Conservation (phyloP, 192 early-diverging fungal genomes). For the Piromyces finnis region DNA sequence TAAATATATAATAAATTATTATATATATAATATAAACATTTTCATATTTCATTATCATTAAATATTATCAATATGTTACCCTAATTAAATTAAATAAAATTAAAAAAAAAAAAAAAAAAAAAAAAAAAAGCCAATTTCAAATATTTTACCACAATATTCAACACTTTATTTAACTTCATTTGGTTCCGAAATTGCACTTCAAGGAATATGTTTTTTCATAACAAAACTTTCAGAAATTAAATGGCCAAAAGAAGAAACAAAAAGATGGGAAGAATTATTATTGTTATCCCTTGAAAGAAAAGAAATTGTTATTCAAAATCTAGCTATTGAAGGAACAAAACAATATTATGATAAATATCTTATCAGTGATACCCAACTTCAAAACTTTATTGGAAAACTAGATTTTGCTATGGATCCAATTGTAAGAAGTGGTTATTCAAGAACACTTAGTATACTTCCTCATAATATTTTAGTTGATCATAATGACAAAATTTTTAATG, state of each 20-base stretch:
- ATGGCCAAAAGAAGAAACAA: constrained; percentile 10
- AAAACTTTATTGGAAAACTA: not conserved
- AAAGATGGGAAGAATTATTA: constrained; percentile 5
- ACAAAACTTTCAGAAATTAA: constrained; percentile 18
- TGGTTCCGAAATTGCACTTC: constrained; percentile 34
- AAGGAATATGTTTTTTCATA: constrained; percentile 28
- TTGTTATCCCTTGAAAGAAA: not conserved
- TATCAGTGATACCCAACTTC: not conserved
- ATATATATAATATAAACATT: too few relatives aligned
- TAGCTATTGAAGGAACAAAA: not conserved
- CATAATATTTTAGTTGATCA: not conserved
- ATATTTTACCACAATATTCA: constrained; percentile 14
- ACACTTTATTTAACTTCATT: constrained; percentile 26
- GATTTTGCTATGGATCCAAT: not conserved
- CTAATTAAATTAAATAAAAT: too few relatives aligned
- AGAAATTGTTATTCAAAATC: not conserved
- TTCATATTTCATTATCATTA: too few relatives aligned
- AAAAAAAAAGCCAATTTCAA: constrained; percentile 11
- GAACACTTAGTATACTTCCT: not conserved
- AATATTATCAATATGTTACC: too few relatives aligned
- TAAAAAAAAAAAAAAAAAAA: too few relatives aligned
- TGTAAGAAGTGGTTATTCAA: not conserved
- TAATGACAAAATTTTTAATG: not conserved
- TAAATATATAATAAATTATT: too few relatives aligned
- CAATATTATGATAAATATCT: not conserved